Base-by-base conservation (phyloP, 257 asterid species). In the Ilex aquifolium region DNA sequence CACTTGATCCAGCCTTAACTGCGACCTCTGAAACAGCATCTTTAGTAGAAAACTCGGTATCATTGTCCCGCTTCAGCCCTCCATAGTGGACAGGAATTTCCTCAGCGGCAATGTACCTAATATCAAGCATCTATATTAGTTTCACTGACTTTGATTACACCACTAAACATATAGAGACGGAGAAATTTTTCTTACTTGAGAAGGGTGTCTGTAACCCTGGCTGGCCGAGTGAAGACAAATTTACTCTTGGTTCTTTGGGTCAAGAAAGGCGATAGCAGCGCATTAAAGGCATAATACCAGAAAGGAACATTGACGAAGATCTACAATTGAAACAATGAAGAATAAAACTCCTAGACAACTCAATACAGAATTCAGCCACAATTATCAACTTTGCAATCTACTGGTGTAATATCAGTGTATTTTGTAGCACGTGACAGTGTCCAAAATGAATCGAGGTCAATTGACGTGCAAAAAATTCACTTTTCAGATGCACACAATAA, bases 281-380 rank as follows among this genome's bases (percentile, higher is more conserved):
- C 82, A 21, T 73, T 82, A 68, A 80, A 82, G 6, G 93, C 89
- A 32, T 85, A 85, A 39, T 85, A 85, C 93, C 93, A 85, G 69
- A 85, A 80, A 7, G 93, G 93, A 13, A 80, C 93, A 31, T 85
- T 85, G 67, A 85, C 73, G 62, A 85, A 85, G 62, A 85, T 73
- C 93, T 85, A 61, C 75, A 61, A 16, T 54, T 12, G 48, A 15
- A 44, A 40, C 31, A 62, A 50, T 50, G 30, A 62, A 21, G 27
- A 21, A 21, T 21, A 0, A 21, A 21, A 21, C 27, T 21, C 27
- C 27, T 21, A 21, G 27, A 21, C 27, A 21, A 21, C 27, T 21
- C 27, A 21, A 21, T 21, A 21, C 27, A 21, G 27, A 21, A 16
- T 6, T 48, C 59, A 10, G 32, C 67, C 50, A 50, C 29, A 56